These are phyloP conservation scores for Fusarium citri DNA, from an alignment of 2,329 filamentous ascomycete genomes.

Conservation along the genomic window DNA sequence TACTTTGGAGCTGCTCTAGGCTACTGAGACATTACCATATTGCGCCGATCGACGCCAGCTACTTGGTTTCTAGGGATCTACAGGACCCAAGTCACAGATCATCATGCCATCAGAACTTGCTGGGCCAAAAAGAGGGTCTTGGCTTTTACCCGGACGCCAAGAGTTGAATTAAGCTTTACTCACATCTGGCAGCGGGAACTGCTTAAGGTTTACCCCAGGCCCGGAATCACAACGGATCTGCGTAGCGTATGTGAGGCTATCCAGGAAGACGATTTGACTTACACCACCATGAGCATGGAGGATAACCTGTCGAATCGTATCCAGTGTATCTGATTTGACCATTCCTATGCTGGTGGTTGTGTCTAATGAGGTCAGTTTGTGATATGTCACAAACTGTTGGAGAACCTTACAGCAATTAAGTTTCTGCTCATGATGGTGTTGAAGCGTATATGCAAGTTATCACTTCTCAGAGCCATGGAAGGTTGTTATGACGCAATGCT, in stretches of 20 bases:
- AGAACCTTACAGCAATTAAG: background rate
- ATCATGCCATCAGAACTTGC: background rate
- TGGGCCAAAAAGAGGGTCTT: background rate
- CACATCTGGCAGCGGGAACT: background rate
- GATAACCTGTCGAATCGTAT: too few relatives aligned
- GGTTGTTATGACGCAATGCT: conserved; percentile 15
- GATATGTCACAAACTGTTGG: conserved; percentile 4
- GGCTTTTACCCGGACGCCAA: background rate
- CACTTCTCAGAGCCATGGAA: background rate
- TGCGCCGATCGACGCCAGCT: background rate
- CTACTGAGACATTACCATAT: conserved; percentile 11
- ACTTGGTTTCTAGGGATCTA: background rate
- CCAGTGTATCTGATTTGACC: background rate
- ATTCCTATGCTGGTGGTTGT: background rate
- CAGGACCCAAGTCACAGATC: conserved; percentile 4
- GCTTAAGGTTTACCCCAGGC: conserved; percentile 6
- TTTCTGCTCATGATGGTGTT: background rate
- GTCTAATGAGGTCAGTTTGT: background rate
- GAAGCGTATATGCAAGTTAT: background rate
- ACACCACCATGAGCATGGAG: background rate
- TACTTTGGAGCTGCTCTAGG: background rate
- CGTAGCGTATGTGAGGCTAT: background rate
- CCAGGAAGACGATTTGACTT: background rate
- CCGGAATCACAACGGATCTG: conserved; percentile 10
- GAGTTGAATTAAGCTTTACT: background rate